Conservation (phyloP, 139 green algal genomes). For the Chlorella sp. region DNA sequence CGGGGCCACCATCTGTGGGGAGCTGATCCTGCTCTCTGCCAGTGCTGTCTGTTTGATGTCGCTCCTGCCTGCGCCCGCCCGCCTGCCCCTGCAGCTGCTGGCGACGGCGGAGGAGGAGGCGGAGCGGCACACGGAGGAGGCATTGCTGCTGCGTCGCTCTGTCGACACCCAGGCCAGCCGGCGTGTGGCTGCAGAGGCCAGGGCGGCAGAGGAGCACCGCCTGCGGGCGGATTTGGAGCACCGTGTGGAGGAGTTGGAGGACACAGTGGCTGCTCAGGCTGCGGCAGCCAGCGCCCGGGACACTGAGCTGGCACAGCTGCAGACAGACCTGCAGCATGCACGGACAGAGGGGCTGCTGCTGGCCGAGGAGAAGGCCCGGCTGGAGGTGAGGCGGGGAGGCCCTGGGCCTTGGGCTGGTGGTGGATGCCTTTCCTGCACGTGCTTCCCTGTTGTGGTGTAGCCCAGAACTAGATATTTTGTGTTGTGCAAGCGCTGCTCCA, state of each 20-base stretch:
- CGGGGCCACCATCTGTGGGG: background rate
- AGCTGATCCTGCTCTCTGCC: background rate
- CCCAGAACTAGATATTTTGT: background rate
- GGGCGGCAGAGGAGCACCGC: background rate
- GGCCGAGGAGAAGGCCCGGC: constrained; percentile 22
- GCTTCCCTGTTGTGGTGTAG: background rate
- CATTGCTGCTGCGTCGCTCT: background rate
- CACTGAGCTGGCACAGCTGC: constrained; percentile 36
- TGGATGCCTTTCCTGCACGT: background rate
- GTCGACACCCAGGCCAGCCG: background rate
- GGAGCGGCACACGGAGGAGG: background rate
- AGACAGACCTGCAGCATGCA: background rate
- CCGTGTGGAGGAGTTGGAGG: constrained; percentile 29
- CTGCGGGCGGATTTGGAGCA: background rate
- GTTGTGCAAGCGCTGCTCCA: no score
- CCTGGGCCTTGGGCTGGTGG: no score
- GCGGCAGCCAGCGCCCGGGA: constrained; percentile 10
- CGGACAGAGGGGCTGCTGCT: constrained; percentile 17
- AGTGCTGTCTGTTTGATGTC: background rate
- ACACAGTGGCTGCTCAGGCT: background rate
- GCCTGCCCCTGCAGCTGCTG: background rate
- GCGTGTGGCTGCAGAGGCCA: background rate
- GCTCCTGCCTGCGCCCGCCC: background rate
- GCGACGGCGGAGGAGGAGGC: constrained; percentile 13
- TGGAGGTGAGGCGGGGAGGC: constrained; percentile 17